Percentiles rank a stretch among this genome's conserved stretches.
These are phyloP conservation scores for Leccinum rimulosum DNA, from an alignment of 768 basidiomycete species.

Conservation along the genomic window DNA sequence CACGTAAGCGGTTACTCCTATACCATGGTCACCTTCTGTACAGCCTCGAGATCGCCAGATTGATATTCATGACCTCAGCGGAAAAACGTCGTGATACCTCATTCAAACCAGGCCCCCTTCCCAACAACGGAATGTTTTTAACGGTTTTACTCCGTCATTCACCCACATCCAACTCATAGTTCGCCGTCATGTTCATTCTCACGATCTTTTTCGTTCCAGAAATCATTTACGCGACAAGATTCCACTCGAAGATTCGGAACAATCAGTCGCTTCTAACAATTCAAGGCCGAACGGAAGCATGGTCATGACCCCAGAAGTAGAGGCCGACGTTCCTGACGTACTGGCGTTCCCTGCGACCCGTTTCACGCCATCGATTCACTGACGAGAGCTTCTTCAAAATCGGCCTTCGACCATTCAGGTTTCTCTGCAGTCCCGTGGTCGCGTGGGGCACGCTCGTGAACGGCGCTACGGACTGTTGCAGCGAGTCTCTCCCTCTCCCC, in stretches of 20 bases:
- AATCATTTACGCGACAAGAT: not conserved
- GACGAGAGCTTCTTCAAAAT: not conserved
- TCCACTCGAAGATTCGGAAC: not conserved
- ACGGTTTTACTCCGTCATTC: too few relatives aligned
- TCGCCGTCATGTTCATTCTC: not conserved
- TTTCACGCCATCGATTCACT: not conserved
- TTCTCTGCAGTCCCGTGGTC: not conserved
- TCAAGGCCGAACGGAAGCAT: too few relatives aligned
- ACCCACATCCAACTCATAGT: not conserved
- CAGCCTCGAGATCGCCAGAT: slow-evolving; percentile 87
- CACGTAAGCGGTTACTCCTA: not conserved
- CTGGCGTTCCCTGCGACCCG: not conserved
- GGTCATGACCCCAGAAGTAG: too few relatives aligned
- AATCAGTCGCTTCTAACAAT: not conserved
- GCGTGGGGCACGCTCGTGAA: not conserved
- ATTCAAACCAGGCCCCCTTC: slow-evolving; percentile 77
- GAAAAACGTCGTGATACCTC: slow-evolving; percentile 70
- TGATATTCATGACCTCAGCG: slow-evolving; percentile 89
- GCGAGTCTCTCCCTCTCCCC: not conserved
- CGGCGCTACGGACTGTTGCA: not conserved
- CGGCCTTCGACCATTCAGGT: not conserved
- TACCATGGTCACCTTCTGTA: slow-evolving; percentile 59
- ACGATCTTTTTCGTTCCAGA: not conserved
- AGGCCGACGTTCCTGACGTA: not conserved
- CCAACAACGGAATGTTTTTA: too few relatives aligned